Evolutionary conservation across 495 filamentous ascomycete species (phyloP), one percentile per base, ranked within the genome.

Genomic region (Lentithecium fluviatile): DNA sequence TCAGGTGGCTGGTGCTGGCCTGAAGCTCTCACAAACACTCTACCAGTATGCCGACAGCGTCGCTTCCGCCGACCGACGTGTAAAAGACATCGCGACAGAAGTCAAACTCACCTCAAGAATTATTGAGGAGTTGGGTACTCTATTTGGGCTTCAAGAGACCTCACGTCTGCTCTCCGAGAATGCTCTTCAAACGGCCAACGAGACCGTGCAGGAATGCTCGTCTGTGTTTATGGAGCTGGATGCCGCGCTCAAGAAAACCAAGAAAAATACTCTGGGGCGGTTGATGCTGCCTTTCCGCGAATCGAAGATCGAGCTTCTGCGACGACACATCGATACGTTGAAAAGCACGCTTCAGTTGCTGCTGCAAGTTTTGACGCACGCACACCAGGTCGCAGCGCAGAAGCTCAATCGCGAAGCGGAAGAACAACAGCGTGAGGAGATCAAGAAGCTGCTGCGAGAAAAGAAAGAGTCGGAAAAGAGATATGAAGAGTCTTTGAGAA

Each of bases 41-140:
- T 68, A 70, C 65, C 42, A 62, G 29, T 70, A 70, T 52, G 68
- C 64, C 24, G 68, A 70, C 10, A 15, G 55, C 13, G 68, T 68
- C 11, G 43, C 60, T 2, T 56, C 60, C 11, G 68, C 68, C 6
- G 64, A 67, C 20, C 62, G 54, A 17, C 55, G 68, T 17, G 45
- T 70, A 36, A 68, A 59, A 43, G 65, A 68, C 51, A 67, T 68
- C 40, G 64, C 68, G 12, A 60, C 61, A 49, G 64, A 70, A 13
- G 68, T 70, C 4, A 8, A 62, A 20, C 51, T 70, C 1, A 68
- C 68, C 25, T 67, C 65, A 5, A 47, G 46, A 2, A 65, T 70
- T 11, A 67, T 70, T 32, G 45, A 68, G 15, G 64, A 70, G 47
- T 56, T 69, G 3, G 60, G 54, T 0, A 7, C 48, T 32, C 26